phyloP scores from a whole-genome alignment of 805 yeast species.

The Yamadazyma akitaensis region DNA sequence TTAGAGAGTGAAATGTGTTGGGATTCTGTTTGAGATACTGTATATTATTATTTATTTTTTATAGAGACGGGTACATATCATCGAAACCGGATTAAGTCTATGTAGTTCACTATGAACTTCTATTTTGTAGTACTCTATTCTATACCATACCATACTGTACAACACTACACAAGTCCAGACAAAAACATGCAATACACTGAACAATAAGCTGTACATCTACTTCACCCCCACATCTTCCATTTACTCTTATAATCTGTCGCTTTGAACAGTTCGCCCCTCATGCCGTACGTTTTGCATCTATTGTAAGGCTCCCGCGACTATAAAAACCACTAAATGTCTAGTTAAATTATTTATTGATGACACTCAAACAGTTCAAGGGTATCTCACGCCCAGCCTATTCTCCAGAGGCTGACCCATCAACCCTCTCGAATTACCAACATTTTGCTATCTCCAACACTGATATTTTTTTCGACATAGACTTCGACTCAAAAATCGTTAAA shows the following conservation, averaged over 20 bases:
- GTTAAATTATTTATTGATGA: neutral
- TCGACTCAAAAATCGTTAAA: slow-evolving; percentile 46
- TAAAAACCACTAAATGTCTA: neutral
- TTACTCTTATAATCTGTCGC: too few species aligned
- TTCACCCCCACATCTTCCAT: too few species aligned
- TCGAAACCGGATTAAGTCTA: too few species aligned
- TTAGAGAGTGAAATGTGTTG: neutral
- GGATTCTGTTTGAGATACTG: too few species aligned
- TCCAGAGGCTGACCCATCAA: slow-evolving; percentile 71
- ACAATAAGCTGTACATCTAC: too few species aligned
- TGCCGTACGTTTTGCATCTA: neutral
- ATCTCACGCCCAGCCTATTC: slow-evolving; percentile 1
- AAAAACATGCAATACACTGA: too few species aligned
- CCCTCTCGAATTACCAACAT: slow-evolving; percentile 65
- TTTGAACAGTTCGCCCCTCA: neutral
- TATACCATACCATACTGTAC: too few species aligned
- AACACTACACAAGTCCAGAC: too few species aligned
- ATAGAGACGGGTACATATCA: too few species aligned
- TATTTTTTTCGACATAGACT: slow-evolving; percentile 52
- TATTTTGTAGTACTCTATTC: too few species aligned
- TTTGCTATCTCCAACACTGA: slow-evolving; percentile 49
- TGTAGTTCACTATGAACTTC: too few species aligned
- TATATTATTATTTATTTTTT: too few species aligned
- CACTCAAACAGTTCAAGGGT: slow-evolving; percentile 2
- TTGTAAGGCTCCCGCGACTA: neutral